Percentiles rank a stretch among this genome's conserved stretches.
These are phyloP conservation scores for Sclerotinia trifoliorum DNA, from an alignment of 2,329 filamentous ascomycete genomes.

Conservation along the genomic window DNA sequence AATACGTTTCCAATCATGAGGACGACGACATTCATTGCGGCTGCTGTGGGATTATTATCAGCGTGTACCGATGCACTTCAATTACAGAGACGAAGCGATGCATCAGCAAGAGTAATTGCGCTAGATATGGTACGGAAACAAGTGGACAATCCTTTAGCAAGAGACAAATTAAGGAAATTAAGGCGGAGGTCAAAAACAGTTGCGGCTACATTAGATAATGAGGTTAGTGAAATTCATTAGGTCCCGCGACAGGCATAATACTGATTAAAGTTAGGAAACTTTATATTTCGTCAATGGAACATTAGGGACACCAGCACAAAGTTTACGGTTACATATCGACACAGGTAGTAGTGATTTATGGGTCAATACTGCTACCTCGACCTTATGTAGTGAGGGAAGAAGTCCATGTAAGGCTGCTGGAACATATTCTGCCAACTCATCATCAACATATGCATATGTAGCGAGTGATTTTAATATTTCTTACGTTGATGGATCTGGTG, in stretches of 20 bases:
- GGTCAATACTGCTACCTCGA: constrained; percentile 65
- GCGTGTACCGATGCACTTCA: constrained; percentile 34
- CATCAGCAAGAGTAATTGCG: constrained; percentile 37
- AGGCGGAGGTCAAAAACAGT: constrained; percentile 48
- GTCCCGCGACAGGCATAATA: constrained; percentile 5
- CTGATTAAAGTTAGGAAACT: constrained; percentile 49
- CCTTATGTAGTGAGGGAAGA: constrained; percentile 52
- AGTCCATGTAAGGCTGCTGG: constrained; percentile 60
- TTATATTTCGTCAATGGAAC: constrained; percentile 64
- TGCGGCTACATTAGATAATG: constrained; percentile 52
- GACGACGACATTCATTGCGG: constrained; percentile 31
- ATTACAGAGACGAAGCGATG: constrained; percentile 35
- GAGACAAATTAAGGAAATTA: constrained; percentile 44
- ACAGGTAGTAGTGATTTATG: constrained; percentile 69
- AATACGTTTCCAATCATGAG: constrained; percentile 32
- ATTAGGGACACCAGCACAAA: constrained; percentile 60
- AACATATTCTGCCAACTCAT: constrained; percentile 67
- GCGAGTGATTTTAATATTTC: constrained; percentile 80
- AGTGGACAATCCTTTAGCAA: constrained; percentile 34
- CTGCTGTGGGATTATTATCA: constrained; percentile 35
- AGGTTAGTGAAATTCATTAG: constrained; percentile 43
- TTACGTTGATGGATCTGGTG: constrained; percentile 79
- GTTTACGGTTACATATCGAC: constrained; percentile 60
- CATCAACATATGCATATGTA: constrained; percentile 73
- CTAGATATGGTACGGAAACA: constrained; percentile 36